A percentile compares a stretch with the other conserved stretches of the same genome.
Evolutionary conservation across 192 early-diverging fungal genomes (phyloP).

Genomic region (Coemansia umbellata): DNA sequence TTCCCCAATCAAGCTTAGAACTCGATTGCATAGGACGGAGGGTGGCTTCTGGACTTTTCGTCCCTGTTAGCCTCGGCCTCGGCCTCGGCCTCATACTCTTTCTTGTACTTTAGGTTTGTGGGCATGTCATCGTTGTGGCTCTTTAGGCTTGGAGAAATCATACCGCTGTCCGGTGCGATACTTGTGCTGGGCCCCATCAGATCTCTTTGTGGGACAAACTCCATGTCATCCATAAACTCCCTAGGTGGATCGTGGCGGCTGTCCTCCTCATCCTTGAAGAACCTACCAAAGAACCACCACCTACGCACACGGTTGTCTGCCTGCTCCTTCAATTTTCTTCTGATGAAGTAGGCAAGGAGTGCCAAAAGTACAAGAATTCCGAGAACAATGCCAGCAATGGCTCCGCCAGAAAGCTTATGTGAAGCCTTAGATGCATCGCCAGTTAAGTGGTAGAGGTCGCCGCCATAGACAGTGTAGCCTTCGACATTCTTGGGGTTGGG

Average conservation of each 20-base stretch:
- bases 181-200: not conserved
- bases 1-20: too few species aligned
- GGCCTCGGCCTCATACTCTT: not conserved
- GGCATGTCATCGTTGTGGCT: not conserved
- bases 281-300: conserved; percentile 39
- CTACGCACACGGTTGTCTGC: conserved; percentile 18
- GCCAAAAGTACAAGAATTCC: conserved; percentile 9
- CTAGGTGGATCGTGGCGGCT: not conserved
- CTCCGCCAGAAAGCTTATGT: conserved; percentile 1
- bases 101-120: not conserved
- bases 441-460: conserved; percentile 21
- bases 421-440: not conserved
- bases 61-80: not conserved
- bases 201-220: not conserved
- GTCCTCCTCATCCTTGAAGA: conserved; percentile 9
- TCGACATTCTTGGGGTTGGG: conserved; percentile 6
- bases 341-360: conserved; percentile 8
- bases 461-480: conserved; percentile 14
- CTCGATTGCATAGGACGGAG: not conserved
- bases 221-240: not conserved
- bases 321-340: conserved; percentile 1
- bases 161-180: not conserved
- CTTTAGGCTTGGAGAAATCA: too few species aligned
- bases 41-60: too few species aligned
- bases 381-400: conserved; percentile 12